phyloP scores from a whole-genome alignment of 2,329 filamentous ascomycete species.

The Chlorencoelia australis region DNA sequence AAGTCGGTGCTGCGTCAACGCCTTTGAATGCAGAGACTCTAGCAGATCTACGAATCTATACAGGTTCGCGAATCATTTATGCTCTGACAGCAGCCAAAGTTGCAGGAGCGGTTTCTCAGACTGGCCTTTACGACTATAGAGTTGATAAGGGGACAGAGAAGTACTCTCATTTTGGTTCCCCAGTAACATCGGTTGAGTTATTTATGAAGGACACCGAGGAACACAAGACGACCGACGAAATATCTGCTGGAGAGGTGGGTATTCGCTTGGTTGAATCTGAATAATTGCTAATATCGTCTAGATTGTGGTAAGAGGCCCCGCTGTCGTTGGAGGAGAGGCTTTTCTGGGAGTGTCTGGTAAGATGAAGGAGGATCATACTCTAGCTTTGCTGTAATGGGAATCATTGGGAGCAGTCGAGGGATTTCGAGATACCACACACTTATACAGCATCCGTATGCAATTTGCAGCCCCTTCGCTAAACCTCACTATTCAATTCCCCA shows the following conservation, averaged over 20 bases:
- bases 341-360: constrained; percentile 52
- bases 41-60: constrained; percentile 74
- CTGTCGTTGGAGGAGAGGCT: constrained; percentile 58
- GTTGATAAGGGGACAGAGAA: constrained; percentile 32
- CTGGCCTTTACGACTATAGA: constrained; percentile 79
- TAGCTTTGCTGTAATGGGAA: constrained; percentile 41
- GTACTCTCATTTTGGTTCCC: constrained; percentile 68
- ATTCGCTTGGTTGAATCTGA: background rate
- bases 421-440: too few relatives aligned
- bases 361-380: constrained; percentile 63
- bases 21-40: constrained; percentile 59
- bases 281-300: constrained; percentile 27
- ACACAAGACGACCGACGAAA: constrained; percentile 53
- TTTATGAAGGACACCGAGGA: constrained; percentile 53
- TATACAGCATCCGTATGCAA: too few relatives aligned
- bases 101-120: constrained; percentile 85
- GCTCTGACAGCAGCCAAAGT: constrained; percentile 72
- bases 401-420: too few relatives aligned
- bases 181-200: constrained; percentile 70
- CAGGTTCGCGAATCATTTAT: constrained; percentile 71
- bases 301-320: constrained; percentile 64
- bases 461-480: too few relatives aligned
- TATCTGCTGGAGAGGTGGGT: constrained; percentile 53
- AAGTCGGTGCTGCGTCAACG: constrained; percentile 50
- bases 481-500: too few relatives aligned